These are phyloP conservation scores for Lactarius deliciosus DNA, from an alignment of 768 basidiomycete species.

Conservation along the genomic window DNA sequence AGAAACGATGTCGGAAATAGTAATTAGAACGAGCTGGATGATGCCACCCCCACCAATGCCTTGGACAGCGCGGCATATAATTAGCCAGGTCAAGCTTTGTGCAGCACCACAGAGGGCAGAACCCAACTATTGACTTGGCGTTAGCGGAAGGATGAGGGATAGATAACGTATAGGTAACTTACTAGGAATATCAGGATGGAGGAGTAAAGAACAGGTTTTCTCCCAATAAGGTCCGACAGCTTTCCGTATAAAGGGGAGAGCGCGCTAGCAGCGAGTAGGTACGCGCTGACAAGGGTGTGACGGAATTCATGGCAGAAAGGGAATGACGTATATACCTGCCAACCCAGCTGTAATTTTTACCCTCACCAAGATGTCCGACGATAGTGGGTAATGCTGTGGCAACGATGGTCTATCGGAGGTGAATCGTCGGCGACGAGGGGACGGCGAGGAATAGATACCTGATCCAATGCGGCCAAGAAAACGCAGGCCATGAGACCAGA, in stretches of 20 bases:
- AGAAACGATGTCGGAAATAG: slow-evolving; percentile 80
- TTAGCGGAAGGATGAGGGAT: not conserved
- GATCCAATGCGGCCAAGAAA: slow-evolving; percentile 51
- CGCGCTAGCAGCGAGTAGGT: slow-evolving; percentile 66
- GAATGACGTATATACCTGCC: slow-evolving; percentile 39
- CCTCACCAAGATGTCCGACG: slow-evolving; percentile 45
- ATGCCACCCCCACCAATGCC: slow-evolving; percentile 84
- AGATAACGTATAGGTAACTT: slow-evolving; percentile 22
- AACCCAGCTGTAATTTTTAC: slow-evolving; percentile 50
- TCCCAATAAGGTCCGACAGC: slow-evolving; percentile 60
- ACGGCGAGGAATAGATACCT: slow-evolving; percentile 32
- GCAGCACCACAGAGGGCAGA: slow-evolving; percentile 83
- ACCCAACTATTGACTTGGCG: slow-evolving; percentile 49
- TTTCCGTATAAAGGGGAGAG: slow-evolving; percentile 78
- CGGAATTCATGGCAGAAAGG: not conserved
- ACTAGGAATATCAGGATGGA: slow-evolving; percentile 71
- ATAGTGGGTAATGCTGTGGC: slow-evolving; percentile 53
- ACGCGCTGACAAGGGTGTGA: slow-evolving; percentile 50
- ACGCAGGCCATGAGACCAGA: slow-evolving; percentile 44
- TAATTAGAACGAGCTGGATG: slow-evolving; percentile 73
- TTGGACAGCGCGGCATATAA: slow-evolving; percentile 74
- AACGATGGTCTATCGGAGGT: slow-evolving; percentile 42
- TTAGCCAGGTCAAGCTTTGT: slow-evolving; percentile 74
- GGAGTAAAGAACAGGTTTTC: slow-evolving; percentile 70
- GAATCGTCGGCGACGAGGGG: not conserved